Percentiles rank a stretch among this genome's conserved stretches.
Conservation (phyloP, 2,329 filamentous ascomycete species). For the Nigrospora osmanthi region DNA sequence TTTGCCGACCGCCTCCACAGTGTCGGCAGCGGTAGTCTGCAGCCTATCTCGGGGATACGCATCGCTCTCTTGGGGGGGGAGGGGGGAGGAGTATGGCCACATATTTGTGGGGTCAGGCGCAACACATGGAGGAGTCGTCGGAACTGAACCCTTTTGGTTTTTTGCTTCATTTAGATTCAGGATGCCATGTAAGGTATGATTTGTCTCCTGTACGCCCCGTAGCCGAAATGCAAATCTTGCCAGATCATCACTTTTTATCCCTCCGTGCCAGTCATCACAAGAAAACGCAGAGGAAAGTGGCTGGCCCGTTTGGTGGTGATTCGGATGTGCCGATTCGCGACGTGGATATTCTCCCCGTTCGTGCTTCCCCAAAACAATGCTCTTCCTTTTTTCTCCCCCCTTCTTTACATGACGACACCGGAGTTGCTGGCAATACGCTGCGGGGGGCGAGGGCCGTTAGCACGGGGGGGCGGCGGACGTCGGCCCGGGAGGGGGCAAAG, state of each 20-base stretch:
- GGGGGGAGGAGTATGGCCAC: too few species aligned
- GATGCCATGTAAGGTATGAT: conserved; percentile 43
- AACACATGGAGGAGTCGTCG: conserved; percentile 2
- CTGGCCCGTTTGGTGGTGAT: conserved; percentile 8
- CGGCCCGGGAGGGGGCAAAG: too few species aligned
- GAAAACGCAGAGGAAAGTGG: conserved; percentile 10
- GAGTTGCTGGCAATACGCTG: conserved; percentile 99
- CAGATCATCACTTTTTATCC: conserved; percentile 27
- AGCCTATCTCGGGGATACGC: too few species aligned
- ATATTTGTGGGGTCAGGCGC: too few species aligned
- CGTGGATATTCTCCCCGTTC: conserved; percentile 1
- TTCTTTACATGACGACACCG: conserved; percentile 96
- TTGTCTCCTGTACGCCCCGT: conserved; percentile 42
- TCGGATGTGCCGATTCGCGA: conserved; percentile 16
- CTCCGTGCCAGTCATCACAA: not conserved
- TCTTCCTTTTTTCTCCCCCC: conserved; percentile 14
- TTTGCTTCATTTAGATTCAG: conserved; percentile 21
- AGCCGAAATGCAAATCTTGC: conserved; percentile 46
- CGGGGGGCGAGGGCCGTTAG: conserved; percentile 21
- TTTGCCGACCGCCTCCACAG: too few species aligned
- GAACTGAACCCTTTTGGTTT: conserved; percentile 24
- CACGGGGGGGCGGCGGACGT: not conserved
- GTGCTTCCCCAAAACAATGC: not conserved
- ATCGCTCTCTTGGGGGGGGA: too few species aligned
- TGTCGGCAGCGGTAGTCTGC: too few species aligned